Conservation (phyloP, 495 filamentous ascomycete species). For the Hyaloscypha bicolor region DNA sequence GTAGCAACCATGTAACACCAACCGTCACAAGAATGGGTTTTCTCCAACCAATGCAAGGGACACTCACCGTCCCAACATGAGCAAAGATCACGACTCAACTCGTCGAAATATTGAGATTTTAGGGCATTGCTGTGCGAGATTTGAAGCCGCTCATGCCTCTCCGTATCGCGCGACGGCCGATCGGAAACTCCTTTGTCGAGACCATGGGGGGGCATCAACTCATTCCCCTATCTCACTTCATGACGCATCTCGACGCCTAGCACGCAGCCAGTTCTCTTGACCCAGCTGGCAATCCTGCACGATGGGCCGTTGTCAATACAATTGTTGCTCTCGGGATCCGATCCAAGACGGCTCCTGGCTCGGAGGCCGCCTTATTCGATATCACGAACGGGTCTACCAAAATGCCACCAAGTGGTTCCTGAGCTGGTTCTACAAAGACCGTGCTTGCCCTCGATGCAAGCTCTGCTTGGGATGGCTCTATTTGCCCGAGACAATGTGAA, state of each 20-base stretch:
- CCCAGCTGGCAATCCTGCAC: constrained; percentile 3
- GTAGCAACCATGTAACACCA: no score
- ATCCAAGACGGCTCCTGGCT: constrained; percentile 9
- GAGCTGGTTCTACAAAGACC: constrained; percentile 16
- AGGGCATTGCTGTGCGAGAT: not conserved
- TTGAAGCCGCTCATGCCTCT: constrained; percentile 8
- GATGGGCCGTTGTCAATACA: constrained; percentile 21
- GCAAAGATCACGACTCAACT: no score
- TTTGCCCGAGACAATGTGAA: constrained; percentile 5
- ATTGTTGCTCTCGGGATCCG: constrained; percentile 7
- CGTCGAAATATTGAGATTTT: no score
- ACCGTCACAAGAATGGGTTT: no score
- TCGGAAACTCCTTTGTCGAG: not conserved
- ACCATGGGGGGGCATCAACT: not conserved
- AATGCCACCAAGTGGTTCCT: constrained; percentile 18
- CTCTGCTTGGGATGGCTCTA: constrained; percentile 19
- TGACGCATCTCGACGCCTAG: not conserved
- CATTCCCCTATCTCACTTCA: not conserved
- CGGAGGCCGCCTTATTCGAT: constrained; percentile 2
- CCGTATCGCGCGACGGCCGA: not conserved
- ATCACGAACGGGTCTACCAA: constrained; percentile 11
- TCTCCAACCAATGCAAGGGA: no score
- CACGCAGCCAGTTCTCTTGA: not conserved
- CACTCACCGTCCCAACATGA: no score
- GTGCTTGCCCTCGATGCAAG: constrained; percentile 9